Evolutionary conservation across 176 grass and related monocot genomes (phyloP).

Genomic region (Oryza nivara): DNA sequence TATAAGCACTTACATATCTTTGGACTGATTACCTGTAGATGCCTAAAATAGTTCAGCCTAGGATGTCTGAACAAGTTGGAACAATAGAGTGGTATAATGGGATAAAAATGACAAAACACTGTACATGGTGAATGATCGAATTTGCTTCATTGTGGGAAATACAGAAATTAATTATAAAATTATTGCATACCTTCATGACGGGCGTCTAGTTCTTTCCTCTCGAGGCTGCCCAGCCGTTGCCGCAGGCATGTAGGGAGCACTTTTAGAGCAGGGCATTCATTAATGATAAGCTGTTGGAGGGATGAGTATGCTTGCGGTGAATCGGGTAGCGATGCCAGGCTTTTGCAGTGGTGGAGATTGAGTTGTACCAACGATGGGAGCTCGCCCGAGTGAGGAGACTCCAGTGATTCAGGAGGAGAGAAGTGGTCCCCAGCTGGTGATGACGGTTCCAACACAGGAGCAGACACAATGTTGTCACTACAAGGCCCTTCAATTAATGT

Average conservation of each 20-base stretch:
- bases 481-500: neutral
- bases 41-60: too few relatives aligned
- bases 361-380: neutral
- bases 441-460: neutral
- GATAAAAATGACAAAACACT: too few relatives aligned
- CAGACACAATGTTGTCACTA: neutral
- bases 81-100: neutral
- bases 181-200: neutral
- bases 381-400: too few relatives aligned
- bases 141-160: neutral
- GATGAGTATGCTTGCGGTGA: neutral
- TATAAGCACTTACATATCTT: too few relatives aligned
- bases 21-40: too few relatives aligned
- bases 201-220: rapidly evolving
- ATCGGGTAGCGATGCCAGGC: neutral
- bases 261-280: rapidly evolving
- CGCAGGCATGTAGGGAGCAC: conserved; percentile 1
- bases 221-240: neutral
- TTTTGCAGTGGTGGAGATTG: too few relatives aligned
- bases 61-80: neutral
- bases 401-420: too few relatives aligned
- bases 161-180: neutral
- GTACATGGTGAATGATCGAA: neutral
- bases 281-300: rapidly evolving
- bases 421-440: too few relatives aligned